Evolutionary conservation across 139 green algal genomes (phyloP), one percentile per base, ranked within the genome.

Genomic region (Chlorella vulgaris): DNA sequence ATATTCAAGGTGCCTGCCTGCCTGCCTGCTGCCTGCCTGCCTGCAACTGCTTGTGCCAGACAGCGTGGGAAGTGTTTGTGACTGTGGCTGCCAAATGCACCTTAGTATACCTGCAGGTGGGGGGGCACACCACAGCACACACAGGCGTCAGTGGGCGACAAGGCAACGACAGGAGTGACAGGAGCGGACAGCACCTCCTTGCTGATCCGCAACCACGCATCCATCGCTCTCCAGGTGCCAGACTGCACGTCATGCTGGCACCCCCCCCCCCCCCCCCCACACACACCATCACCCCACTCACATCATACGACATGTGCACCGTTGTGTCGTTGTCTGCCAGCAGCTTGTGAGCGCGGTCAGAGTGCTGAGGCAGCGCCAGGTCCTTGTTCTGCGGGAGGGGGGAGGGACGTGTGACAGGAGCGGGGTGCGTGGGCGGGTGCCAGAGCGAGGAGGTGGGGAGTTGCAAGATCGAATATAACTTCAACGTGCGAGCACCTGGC

Each of bases 331-430:
- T 92, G 36, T 83, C 80, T 35, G 80, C 89, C 58, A 92, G 85
- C 80, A 92, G 78, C 63, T 80, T 80, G 65, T 86, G 80, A 18
- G 89, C 85, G n/a, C 82, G 76, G 63, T 88, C 80, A 18, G 89
- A 87, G 83, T 91, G 85, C 69, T 86, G 53, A 26, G 89, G 89
- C 80, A 85, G 83, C 36, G 86, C 83, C 77, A 92, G 60, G 78
- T 92, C 89, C 78, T 87, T 87, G 67, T 73, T 63, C 51, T 87
- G 83, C 50, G 33, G 47, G 2, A 13, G 29, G 15, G 42, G 4
- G 69, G 15, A 62, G 69, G 69, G 3, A n/a, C 26, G 28, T 68
- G 13, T 7, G 67, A 24, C 1, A 51, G 36, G 2, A 21, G 2
- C 13, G 50, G 39, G 36, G 36, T 33, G 22, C 22, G 21, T 22